Evolutionary conservation across 352 stramenopile species (phyloP).

Genomic region (Globisporangium nodosum): DNA sequence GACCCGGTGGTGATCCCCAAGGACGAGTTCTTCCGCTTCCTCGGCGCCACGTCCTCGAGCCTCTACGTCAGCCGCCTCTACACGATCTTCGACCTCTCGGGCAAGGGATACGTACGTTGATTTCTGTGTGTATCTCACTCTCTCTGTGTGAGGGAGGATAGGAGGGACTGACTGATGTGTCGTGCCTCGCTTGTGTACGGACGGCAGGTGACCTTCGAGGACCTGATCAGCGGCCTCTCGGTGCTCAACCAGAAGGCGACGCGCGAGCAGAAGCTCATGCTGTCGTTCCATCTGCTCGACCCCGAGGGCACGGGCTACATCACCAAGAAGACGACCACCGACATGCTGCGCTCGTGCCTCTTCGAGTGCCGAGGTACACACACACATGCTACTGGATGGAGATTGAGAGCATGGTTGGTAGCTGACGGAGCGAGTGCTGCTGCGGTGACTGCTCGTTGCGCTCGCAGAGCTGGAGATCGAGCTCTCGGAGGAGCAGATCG

Average conservation of each 20-base stretch:
- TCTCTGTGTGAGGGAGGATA: background rate
- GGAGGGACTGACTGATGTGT: background rate
- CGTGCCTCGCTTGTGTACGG: background rate
- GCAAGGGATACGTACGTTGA: constrained; percentile 55
- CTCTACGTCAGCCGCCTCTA: constrained; percentile 85
- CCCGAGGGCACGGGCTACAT: constrained; percentile 76
- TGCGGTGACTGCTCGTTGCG: background rate
- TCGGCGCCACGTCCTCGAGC: constrained; percentile 61
- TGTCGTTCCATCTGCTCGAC: constrained; percentile 83
- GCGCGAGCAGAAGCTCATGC: constrained; percentile 81
- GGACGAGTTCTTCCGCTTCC: constrained; percentile 84
- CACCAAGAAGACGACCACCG: constrained; percentile 77
- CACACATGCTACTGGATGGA: background rate
- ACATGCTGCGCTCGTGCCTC: constrained; percentile 78
- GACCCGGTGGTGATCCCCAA: constrained; percentile 75
- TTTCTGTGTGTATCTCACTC: background rate
- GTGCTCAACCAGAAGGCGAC: constrained; percentile 83
- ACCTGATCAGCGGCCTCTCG: constrained; percentile 74
- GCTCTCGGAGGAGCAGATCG: constrained; percentile 68
- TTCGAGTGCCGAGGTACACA: constrained; percentile 70
- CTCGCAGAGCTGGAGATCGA: constrained; percentile 70
- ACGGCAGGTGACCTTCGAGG: constrained; percentile 70
- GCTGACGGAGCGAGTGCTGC: background rate
- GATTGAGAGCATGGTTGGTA: background rate
- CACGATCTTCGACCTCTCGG: constrained; percentile 79